Base-by-base conservation (phyloP, 805 yeast genomes). In the Hanseniaspora opuntiae region DNA sequence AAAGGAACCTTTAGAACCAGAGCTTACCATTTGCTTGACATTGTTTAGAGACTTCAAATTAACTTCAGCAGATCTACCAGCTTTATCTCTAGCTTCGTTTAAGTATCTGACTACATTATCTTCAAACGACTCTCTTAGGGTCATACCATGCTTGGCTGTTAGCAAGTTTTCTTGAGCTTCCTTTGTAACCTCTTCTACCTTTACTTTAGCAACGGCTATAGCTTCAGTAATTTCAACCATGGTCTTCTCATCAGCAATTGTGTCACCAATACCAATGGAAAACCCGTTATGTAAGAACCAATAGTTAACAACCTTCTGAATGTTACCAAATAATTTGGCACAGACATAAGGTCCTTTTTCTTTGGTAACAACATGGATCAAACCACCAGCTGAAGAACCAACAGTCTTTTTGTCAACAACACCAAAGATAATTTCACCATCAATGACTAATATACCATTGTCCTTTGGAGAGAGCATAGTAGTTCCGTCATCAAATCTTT, bases 141-240 rank as follows among this genome's bases (percentile, higher is more conserved):
- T 93, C 99, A 93, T 93, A 84, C 99, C 99, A 32, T 97, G 97
- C 66, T 93, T 97, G 32, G 97, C 96, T 41, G 87, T 86, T 60
- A 93, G 74, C 56, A 75, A 74, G 64, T 93, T 90, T 45, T 78
- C 82, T 67, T 93, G 97, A 2, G 97, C 98, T 64, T 87, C 95
- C 60, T 78, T 71, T 56, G 93, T 90, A 53, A 90, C 90, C 62
- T 85, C 93, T 65, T 90, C 97, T 39, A 93, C 99, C 72, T 90
- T 87, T 45, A 77, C 78, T 68, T 94, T 94, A 16, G 98, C 98
- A 57, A 82, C 86, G 50, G 86, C 82, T 68, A 93, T 93, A 3
- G 97, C 90, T 55, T 84, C 82, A 1, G 97, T 93, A 62, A 93
- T 89, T 60, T 83, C 84, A 60, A 82, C 81, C 96, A 93, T 94